These are phyloP conservation scores for Epichloe bromicola DNA, from an alignment of 2,329 filamentous ascomycete species.

Conservation along the genomic window DNA sequence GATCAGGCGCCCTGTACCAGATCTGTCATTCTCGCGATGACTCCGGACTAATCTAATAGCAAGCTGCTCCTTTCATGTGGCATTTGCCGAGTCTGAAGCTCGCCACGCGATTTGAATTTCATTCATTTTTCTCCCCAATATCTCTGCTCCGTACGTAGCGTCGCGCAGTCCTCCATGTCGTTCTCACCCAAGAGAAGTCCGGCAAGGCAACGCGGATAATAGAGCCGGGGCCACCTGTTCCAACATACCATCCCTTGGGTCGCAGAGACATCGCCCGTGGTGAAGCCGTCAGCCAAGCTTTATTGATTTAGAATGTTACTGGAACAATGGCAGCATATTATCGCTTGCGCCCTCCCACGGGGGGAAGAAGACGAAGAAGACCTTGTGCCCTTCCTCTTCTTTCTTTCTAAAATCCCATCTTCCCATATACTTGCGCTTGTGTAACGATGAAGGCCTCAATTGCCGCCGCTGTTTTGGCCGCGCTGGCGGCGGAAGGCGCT, in stretches of 20 bases:
- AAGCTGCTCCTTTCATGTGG: no score
- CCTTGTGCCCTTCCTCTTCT: background rate
- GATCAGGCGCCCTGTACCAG: no score
- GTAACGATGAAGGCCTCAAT: conserved; percentile 5
- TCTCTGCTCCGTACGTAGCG: background rate
- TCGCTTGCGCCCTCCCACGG: no score
- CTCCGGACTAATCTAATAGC: no score
- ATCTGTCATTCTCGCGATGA: no score
- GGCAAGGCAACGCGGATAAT: no score
- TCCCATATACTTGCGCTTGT: no score
- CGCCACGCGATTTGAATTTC: background rate
- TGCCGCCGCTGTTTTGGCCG: conserved; percentile 1
- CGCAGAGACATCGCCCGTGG: background rate
- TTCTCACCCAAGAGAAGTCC: background rate
- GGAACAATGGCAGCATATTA: no score
- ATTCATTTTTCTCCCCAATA: background rate
- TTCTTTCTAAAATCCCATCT: no score
- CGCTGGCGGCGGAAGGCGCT: conserved; percentile 6
- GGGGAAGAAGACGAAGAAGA: background rate
- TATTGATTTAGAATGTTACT: background rate
- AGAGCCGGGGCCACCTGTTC: background rate
- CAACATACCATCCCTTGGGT: background rate
- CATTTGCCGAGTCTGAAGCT: background rate
- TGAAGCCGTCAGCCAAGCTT: background rate
- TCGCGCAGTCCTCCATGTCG: background rate